Percentiles rank a stretch among this genome's conserved stretches.
phyloP scores from a whole-genome alignment of 176 grass and related monocot species.

The Oryza glaberrima region DNA sequence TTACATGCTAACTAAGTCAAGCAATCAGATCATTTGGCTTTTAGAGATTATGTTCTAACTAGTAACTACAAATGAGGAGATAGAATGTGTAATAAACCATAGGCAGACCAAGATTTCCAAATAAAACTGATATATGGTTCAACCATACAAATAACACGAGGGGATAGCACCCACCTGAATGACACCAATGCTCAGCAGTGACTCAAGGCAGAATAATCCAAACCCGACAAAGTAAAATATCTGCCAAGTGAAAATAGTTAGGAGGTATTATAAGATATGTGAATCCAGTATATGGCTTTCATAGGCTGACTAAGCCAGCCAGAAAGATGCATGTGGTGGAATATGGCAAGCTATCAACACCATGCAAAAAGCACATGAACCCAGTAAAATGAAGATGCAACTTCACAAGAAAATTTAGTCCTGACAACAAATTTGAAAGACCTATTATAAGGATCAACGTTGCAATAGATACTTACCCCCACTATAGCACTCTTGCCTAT shows the following conservation, averaged over 20 bases:
- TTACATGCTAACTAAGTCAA: background rate
- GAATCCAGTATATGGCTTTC: constrained; percentile 10
- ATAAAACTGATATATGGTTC: background rate
- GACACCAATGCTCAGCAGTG: constrained; percentile 79
- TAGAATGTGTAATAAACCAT: background rate
- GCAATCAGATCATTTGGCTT: background rate
- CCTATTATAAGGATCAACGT: constrained; percentile 1
- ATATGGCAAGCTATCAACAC: background rate
- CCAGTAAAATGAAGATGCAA: background rate
- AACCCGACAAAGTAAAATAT: constrained; percentile 98
- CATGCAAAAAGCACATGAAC: constrained; percentile 11
- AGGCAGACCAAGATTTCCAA: background rate
- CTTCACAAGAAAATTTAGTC: constrained; percentile 5
- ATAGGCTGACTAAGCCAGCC: constrained; percentile 3
- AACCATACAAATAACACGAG: background rate
- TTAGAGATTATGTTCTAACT: background rate
- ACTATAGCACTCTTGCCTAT: constrained; percentile 71
- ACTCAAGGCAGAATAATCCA: constrained; percentile 91
- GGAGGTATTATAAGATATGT: constrained; percentile 23
- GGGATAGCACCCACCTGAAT: constrained; percentile 64
- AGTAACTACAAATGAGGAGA: background rate
- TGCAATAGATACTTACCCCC: constrained; percentile 64
- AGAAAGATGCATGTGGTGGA: constrained; percentile 17
- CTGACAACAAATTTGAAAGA: background rate
- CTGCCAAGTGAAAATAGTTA: constrained; percentile 49